These are phyloP conservation scores for Euclidium syriacum DNA, from an alignment of 345 rosid species.

Conservation along the genomic window DNA sequence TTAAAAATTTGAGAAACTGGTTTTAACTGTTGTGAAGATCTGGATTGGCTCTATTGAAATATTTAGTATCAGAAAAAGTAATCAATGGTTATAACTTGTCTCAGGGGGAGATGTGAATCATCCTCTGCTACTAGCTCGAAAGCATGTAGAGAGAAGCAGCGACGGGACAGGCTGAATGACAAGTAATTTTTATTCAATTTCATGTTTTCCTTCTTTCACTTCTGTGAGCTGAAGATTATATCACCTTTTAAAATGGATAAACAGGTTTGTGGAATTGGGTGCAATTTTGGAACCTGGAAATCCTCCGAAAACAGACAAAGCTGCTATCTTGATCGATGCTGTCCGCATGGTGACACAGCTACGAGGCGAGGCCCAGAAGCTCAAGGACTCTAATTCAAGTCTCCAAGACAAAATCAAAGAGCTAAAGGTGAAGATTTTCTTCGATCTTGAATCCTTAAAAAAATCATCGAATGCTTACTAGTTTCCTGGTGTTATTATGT, in stretches of 20 bases:
- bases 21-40: not conserved
- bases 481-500: not conserved
- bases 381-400: conserved; percentile 80
- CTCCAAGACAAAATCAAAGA: conserved; percentile 83
- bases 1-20: not conserved
- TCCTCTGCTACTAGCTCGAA: conserved; percentile 74
- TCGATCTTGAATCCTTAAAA: not conserved
- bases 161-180: conserved; percentile 91
- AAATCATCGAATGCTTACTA: not conserved
- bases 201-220: not conserved
- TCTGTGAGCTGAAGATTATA: not conserved
- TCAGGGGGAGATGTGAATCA: conserved; percentile 53
- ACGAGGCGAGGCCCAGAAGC: conserved; percentile 65
- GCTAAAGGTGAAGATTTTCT: conserved; percentile 46
- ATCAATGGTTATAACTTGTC: conserved; percentile 3
- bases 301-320: conserved; percentile 90
- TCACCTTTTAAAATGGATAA: not conserved
- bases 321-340: conserved; percentile 78
- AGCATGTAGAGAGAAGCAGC: conserved; percentile 98
- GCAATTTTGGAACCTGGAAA: conserved; percentile 79
- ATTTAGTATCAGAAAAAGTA: not conserved
- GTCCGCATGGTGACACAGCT: conserved; percentile 77
- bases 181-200: conserved; percentile 43
- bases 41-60: not conserved
- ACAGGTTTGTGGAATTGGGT: conserved; percentile 86